These are phyloP conservation scores for Rhodotorula sp. DNA, from an alignment of 1,284 basidiomycete species.

Conservation along the genomic window DNA sequence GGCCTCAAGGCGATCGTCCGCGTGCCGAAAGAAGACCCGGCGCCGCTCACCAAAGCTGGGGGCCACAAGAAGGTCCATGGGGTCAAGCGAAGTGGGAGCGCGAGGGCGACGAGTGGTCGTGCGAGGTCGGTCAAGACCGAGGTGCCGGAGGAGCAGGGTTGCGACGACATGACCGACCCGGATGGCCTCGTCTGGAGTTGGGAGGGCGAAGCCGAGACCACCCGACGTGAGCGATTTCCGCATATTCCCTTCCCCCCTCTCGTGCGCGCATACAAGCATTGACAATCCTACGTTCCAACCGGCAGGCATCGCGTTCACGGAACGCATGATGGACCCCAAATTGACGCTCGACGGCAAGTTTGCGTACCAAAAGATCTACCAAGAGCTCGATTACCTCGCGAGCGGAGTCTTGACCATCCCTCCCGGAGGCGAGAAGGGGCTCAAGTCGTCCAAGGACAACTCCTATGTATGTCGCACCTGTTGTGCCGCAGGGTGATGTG, in stretches of 20 bases:
- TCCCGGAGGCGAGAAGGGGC: conserved; percentile 72
- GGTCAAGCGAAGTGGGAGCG: conserved; percentile 46
- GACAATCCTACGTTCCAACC: neutral
- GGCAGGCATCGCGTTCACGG: conserved; percentile 70
- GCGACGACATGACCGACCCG: conserved; percentile 77
- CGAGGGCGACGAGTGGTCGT: conserved; percentile 48
- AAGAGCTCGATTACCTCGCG: conserved; percentile 87
- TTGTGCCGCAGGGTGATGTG: neutral
- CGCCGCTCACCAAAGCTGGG: conserved; percentile 41
- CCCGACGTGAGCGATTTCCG: conserved; percentile 61
- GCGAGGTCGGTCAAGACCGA: conserved; percentile 34
- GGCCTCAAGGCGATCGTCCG: conserved; percentile 79
- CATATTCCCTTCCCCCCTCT: neutral
- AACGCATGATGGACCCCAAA: conserved; percentile 49
- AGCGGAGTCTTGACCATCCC: conserved; percentile 84
- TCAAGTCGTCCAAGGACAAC: conserved; percentile 88
- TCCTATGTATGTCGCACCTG: conserved; percentile 71
- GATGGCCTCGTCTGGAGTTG: conserved; percentile 71
- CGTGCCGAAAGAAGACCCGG: conserved; percentile 65
- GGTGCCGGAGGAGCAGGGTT: conserved; percentile 65
- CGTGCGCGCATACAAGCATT: neutral
- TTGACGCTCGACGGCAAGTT: conserved; percentile 58
- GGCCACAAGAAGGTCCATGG: conserved; percentile 49
- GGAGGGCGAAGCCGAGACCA: conserved; percentile 60
- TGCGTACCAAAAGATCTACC: conserved; percentile 90